Conservation (phyloP, 2,329 filamentous ascomycete species). For the Ophiostoma piceae region DNA sequence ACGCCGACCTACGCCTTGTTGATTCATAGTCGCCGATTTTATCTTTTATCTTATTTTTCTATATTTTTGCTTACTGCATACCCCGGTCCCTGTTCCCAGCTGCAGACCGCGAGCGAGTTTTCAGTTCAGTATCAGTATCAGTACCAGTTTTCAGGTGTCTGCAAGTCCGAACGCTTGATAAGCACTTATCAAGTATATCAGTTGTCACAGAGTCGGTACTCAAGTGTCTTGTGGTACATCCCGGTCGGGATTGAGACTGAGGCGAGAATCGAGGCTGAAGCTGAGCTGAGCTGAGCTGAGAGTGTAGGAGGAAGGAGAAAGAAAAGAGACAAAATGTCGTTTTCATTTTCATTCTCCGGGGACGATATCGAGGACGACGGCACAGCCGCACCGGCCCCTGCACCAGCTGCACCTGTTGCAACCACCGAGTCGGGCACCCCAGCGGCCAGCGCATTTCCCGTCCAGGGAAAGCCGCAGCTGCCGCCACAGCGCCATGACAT, state of each 20-base stretch:
- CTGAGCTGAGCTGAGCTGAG: not conserved
- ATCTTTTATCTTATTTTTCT: not conserved
- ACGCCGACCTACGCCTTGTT: not conserved
- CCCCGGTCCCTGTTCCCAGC: not conserved
- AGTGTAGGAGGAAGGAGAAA: not conserved
- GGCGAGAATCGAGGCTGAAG: not conserved
- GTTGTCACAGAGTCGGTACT: not conserved
- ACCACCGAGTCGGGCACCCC: conserved; percentile 22
- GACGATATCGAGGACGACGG: conserved; percentile 55
- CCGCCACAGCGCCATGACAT: conserved; percentile 50
- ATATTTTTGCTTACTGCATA: not conserved
- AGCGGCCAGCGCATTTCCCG: conserved; percentile 51
- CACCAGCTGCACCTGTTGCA: conserved; percentile 24
- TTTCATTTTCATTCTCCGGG: conserved; percentile 54
- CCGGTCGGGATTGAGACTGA: not conserved
- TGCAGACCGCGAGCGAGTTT: not conserved
- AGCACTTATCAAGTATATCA: not conserved
- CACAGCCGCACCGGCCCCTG: conserved; percentile 21
- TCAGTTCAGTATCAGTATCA: no score
- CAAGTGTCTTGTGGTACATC: not conserved
- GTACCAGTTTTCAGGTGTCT: not conserved
- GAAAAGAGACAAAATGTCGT: conserved; percentile 29
- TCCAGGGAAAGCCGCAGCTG: conserved; percentile 56
- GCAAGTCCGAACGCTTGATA: conserved; percentile 1
- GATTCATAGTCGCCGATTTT: not conserved